Evolutionary conservation across 139 green algal species (phyloP).

Genomic region (Edaphochlamys debaryana): DNA sequence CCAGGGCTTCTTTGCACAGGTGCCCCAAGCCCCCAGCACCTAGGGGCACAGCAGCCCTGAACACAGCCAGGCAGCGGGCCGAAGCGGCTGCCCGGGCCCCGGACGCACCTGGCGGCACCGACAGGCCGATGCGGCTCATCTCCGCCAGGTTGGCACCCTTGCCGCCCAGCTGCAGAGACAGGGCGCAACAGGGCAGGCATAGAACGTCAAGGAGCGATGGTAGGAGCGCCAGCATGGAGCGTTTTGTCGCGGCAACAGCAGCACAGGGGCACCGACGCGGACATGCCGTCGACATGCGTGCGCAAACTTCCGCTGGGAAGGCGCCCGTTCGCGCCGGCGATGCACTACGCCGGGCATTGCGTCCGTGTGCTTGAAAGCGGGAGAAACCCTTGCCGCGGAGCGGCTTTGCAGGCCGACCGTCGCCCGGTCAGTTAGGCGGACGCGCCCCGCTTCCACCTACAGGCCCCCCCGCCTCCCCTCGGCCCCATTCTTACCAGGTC

Average conservation of each 20-base stretch:
- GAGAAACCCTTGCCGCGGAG: neutral
- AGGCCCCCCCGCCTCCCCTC: too few species aligned
- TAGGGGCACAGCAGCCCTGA: too few species aligned
- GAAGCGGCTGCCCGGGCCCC: too few species aligned
- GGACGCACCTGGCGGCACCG: conserved; percentile 90
- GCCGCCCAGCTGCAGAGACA: conserved; percentile 72
- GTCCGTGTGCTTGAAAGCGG: too few species aligned
- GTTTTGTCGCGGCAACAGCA: neutral
- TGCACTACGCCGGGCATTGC: too few species aligned
- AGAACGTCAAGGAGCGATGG: too few species aligned
- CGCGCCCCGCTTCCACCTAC: too few species aligned
- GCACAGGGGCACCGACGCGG: neutral
- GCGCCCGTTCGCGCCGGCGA: too few species aligned
- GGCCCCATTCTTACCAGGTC: conserved; percentile 63
- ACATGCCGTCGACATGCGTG: neutral
- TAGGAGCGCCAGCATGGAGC: neutral
- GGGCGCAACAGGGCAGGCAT: neutral
- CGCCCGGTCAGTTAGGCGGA: too few species aligned
- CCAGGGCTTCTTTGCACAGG: too few species aligned
- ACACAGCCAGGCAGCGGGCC: too few species aligned
- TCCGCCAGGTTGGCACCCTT: conserved; percentile 94
- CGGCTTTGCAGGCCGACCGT: neutral
- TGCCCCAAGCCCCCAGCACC: too few species aligned
- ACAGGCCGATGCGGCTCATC: conserved; percentile 88
- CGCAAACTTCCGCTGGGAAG: neutral